Evolutionary conservation across 1,139 yeast species (phyloP).

Genomic region (Tardiomyces depauwii): DNA sequence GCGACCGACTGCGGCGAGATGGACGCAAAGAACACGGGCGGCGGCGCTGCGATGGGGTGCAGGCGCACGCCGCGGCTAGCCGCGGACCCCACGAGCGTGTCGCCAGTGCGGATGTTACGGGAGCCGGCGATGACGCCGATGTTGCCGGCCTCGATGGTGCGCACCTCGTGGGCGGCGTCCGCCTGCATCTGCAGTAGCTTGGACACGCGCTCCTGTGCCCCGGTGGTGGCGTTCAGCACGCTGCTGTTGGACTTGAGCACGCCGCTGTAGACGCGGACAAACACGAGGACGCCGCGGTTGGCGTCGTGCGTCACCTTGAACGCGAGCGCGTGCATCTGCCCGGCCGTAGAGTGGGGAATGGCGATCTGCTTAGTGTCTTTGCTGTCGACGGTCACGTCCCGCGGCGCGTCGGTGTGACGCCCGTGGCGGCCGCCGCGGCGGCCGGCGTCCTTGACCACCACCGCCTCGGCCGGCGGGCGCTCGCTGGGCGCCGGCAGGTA

Average conservation of each 20-base stretch:
- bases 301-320: conserved; percentile 87
- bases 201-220: conserved; percentile 52
- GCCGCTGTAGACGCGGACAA: conserved; percentile 83
- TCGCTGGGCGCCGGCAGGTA: conserved; percentile 80
- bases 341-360: conserved; percentile 44
- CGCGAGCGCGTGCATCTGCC: conserved; percentile 69
- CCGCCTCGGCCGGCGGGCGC: conserved; percentile 41
- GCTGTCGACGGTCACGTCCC: neutral
- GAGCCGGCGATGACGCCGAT: conserved; percentile 82
- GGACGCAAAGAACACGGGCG: conserved; percentile 83
- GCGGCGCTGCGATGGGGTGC: conserved; percentile 76
- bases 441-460: conserved; percentile 2
- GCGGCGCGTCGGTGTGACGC: neutral
- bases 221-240: conserved; percentile 59
- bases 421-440: conserved; percentile 1
- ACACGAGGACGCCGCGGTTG: conserved; percentile 67
- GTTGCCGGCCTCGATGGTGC: conserved; percentile 56
- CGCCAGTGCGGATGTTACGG: conserved; percentile 80
- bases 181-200: conserved; percentile 82
- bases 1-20: conserved; percentile 79
- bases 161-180: conserved; percentile 65
- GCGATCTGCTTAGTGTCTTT: conserved; percentile 16
- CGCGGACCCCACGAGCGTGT: conserved; percentile 53
- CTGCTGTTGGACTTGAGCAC: conserved; percentile 48
- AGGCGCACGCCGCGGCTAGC: conserved; percentile 36